Percentiles rank a stretch among this genome's conserved stretches.
Evolutionary conservation across 108 stramenopile species (phyloP).

Genomic region (Cyclotella atomus): DNA sequence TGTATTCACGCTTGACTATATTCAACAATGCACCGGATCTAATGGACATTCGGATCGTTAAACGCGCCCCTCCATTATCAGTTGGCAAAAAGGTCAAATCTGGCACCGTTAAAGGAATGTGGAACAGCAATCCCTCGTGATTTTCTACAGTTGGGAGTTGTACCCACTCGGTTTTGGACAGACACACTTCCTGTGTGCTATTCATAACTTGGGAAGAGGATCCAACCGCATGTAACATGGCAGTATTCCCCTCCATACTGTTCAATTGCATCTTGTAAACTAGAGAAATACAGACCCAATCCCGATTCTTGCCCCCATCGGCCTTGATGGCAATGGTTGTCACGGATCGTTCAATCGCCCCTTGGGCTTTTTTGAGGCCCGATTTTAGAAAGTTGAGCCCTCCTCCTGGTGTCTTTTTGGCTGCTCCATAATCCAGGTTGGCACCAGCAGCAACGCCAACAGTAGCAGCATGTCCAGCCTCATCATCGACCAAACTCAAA

Average conservation of each 20-base stretch:
- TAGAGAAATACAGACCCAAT: slow-evolving; percentile 62
- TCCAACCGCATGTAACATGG: slow-evolving; percentile 21
- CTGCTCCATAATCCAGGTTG: background rate
- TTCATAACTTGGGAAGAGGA: background rate
- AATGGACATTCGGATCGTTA: slow-evolving; percentile 40
- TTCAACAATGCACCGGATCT: slow-evolving; percentile 48
- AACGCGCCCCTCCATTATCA: slow-evolving; percentile 18
- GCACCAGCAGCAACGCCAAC: background rate
- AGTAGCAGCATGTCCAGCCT: background rate
- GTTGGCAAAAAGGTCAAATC: slow-evolving; percentile 40
- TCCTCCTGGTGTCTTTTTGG: slow-evolving; percentile 2
- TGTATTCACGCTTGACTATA: slow-evolving; percentile 45
- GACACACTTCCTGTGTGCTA: slow-evolving; percentile 42
- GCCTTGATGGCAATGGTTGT: slow-evolving; percentile 72
- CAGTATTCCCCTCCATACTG: slow-evolving; percentile 16
- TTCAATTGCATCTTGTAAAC: slow-evolving; percentile 52
- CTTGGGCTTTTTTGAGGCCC: slow-evolving; percentile 65
- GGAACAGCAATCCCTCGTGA: slow-evolving; percentile 52
- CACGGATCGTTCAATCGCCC: slow-evolving; percentile 62
- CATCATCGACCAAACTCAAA: background rate
- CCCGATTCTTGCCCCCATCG: slow-evolving; percentile 76
- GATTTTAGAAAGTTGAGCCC: slow-evolving; percentile 58
- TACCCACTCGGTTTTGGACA: slow-evolving; percentile 47
- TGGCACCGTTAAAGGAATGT: slow-evolving; percentile 66
- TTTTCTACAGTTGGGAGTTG: slow-evolving; percentile 26